These are phyloP conservation scores for Sporobolomyces roseus DNA, from an alignment of 768 basidiomycete species.

Conservation along the genomic window DNA sequence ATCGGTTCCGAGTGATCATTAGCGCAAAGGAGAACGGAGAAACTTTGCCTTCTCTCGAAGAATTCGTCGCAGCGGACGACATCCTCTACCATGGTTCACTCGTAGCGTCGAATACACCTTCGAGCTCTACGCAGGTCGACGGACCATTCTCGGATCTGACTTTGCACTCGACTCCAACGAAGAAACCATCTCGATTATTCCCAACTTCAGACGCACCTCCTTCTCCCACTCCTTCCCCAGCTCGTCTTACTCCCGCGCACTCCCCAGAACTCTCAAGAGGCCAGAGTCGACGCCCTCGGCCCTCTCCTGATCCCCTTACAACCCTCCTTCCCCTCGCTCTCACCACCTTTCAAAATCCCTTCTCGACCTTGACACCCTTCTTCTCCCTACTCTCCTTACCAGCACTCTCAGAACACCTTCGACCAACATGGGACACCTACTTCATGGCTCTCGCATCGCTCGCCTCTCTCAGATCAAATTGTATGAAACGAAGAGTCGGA, in stretches of 20 bases:
- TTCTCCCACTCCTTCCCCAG: constrained; percentile 28
- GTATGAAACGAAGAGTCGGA: constrained; percentile 72
- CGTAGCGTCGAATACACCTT: constrained; percentile 40
- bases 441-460: constrained; percentile 40
- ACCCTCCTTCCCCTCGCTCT: constrained; percentile 56
- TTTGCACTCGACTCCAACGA: constrained; percentile 19
- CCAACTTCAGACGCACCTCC: constrained; percentile 5
- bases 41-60: constrained; percentile 54
- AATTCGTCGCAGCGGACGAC: constrained; percentile 74
- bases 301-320: constrained; percentile 17
- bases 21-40: not conserved
- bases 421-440: constrained; percentile 42
- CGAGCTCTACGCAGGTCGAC: no score
- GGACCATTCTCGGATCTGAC: constrained; percentile 20
- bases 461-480: constrained; percentile 38
- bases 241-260: constrained; percentile 13
- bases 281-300: not conserved
- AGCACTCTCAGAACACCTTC: constrained; percentile 21
- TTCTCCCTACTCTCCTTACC: constrained; percentile 17
- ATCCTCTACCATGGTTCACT: constrained; percentile 58
- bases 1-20: not conserved
- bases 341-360: constrained; percentile 54
- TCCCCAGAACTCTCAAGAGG: constrained; percentile 15
- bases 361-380: constrained; percentile 16
- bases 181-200: constrained; percentile 1